These are phyloP conservation scores for Aspergillus neotritici DNA, from an alignment of 2,329 filamentous ascomycete species.

Conservation along the genomic window DNA sequence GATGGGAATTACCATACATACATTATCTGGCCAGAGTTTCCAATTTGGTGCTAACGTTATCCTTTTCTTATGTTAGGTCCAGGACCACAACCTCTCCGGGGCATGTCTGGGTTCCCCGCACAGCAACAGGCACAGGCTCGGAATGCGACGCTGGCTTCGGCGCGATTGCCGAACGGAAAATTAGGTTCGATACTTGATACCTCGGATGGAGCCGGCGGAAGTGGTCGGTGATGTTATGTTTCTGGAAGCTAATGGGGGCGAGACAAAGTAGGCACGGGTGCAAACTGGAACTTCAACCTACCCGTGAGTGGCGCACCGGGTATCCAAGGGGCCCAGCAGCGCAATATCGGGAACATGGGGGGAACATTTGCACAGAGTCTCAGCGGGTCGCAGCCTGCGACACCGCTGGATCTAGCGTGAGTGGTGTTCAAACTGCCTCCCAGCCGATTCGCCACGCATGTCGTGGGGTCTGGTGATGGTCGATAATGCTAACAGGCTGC, in stretches of 20 bases:
- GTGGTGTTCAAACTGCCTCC: conserved; percentile 24
- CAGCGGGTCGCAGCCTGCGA: conserved; percentile 48
- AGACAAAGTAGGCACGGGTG: conserved; percentile 43
- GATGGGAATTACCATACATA: too few species aligned
- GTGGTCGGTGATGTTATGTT: neutral
- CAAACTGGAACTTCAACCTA: conserved; percentile 54
- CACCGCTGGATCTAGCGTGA: conserved; percentile 54
- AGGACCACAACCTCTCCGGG: conserved; percentile 48
- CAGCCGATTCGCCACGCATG: conserved; percentile 1
- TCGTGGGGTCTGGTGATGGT: conserved; percentile 10
- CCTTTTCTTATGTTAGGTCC: conserved; percentile 34
- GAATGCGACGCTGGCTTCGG: conserved; percentile 44
- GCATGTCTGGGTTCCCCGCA: conserved; percentile 50
- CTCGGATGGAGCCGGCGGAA: too few species aligned
- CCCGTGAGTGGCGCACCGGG: conserved; percentile 50
- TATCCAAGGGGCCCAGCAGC: conserved; percentile 46
- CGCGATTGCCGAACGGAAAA: conserved; percentile 51
- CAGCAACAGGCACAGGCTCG: conserved; percentile 46
- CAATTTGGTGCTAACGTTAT: conserved; percentile 10
- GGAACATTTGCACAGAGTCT: conserved; percentile 53
- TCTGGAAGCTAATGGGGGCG: conserved; percentile 20
- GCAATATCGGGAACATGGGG: conserved; percentile 47
- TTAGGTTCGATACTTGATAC: conserved; percentile 38
- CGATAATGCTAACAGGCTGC: neutral
- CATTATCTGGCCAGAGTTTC: neutral